These are phyloP conservation scores for Paramecium sexaurelia DNA, from an alignment of 73 alveolate species.

Conservation along the genomic window DNA sequence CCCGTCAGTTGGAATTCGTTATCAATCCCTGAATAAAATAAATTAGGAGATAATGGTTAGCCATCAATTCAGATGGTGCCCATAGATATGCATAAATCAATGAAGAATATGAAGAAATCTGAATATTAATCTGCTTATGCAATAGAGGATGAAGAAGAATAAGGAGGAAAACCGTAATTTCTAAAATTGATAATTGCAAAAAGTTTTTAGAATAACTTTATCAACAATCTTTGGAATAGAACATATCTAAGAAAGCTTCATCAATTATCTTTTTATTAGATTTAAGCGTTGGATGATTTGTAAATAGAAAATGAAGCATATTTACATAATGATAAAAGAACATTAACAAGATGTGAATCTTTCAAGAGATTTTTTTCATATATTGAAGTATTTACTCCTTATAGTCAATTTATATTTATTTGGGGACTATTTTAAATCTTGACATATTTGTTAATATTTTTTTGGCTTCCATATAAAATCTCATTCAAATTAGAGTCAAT, in stretches of 20 bases:
- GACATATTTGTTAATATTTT: constrained; percentile 6
- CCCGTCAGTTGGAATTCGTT: constrained; percentile 27
- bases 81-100: constrained; percentile 11
- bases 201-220: constrained; percentile 3
- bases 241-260: constrained; percentile 1
- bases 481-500: constrained; percentile 7
- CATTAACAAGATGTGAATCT: not conserved
- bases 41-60: not conserved
- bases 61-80: not conserved
- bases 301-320: not conserved
- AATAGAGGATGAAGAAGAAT: not conserved
- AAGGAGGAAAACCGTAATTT: constrained; percentile 40
- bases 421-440: constrained; percentile 3
- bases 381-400: constrained; percentile 36
- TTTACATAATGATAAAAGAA: not conserved
- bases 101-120: not conserved
- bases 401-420: not conserved
- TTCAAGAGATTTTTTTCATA: not conserved
- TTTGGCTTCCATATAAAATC: constrained; percentile 46
- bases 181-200: constrained; percentile 42
- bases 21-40: not conserved
- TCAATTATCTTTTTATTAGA: not conserved
- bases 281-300: constrained; percentile 31
- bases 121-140: constrained; percentile 32
- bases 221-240: constrained; percentile 44